These are phyloP conservation scores for Arabis hirsuta DNA, from an alignment of 345 rosid species.

Conservation along the genomic window DNA sequence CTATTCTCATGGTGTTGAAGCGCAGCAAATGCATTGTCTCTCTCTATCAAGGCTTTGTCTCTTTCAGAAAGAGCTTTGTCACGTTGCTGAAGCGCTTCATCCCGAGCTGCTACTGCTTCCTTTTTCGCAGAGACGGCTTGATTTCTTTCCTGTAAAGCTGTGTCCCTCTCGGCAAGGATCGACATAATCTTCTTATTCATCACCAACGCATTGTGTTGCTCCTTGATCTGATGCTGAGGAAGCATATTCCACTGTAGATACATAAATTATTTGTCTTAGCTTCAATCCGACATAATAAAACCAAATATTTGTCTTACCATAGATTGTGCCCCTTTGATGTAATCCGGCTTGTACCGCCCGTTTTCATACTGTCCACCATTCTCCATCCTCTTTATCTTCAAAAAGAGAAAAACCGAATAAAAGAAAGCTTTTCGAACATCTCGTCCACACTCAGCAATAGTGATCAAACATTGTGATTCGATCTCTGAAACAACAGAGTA, in stretches of 20 bases:
- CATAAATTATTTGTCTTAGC: constrained; percentile 27
- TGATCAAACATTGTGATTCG: constrained; percentile 21
- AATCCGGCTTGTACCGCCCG: constrained; percentile 69
- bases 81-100: constrained; percentile 80
- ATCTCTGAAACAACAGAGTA: constrained; percentile 27
- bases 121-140: constrained; percentile 65
- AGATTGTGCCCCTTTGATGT: constrained; percentile 60
- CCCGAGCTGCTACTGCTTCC: constrained; percentile 78
- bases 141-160: constrained; percentile 73
- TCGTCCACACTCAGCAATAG: constrained; percentile 12
- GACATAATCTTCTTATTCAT: constrained; percentile 91
- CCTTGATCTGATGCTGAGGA: constrained; percentile 81
- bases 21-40: constrained; percentile 78
- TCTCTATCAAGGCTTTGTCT: constrained; percentile 76
- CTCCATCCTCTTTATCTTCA: constrained; percentile 57
- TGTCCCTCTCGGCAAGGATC: constrained; percentile 80
- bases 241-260: constrained; percentile 71
- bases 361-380: constrained; percentile 64
- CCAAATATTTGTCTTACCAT: constrained; percentile 43
- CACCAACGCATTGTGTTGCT: constrained; percentile 70
- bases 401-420: neutral
- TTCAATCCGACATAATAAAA: constrained; percentile 31
- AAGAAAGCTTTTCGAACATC: constrained; percentile 17
- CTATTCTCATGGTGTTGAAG: constrained; percentile 70
- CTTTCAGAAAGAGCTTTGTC: constrained; percentile 82